Conservation (phyloP, 176 grass and related monocot species). For the Ananas comosus region DNA sequence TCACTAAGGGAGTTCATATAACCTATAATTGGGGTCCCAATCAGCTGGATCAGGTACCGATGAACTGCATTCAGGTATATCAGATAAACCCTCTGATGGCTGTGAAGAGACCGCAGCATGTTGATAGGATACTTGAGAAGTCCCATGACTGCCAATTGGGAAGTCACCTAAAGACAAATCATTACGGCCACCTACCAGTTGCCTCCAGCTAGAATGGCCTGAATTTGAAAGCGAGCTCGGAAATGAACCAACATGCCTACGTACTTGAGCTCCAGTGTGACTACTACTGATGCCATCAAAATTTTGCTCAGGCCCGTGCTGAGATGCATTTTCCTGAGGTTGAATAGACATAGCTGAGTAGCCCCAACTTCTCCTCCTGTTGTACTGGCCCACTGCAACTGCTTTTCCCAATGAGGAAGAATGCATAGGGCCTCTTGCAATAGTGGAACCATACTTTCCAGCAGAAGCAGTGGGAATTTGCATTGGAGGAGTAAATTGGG, state of each 20-base stretch:
- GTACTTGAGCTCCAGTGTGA: slow-evolving; percentile 40
- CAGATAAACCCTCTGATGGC: slow-evolving; percentile 25
- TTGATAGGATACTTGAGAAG: slow-evolving; percentile 36
- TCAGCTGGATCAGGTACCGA: slow-evolving; percentile 64
- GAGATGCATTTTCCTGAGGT: slow-evolving; percentile 50
- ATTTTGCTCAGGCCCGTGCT: slow-evolving; percentile 39
- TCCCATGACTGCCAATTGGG: slow-evolving; percentile 43
- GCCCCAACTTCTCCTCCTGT: slow-evolving; percentile 54
- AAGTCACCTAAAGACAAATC: slow-evolving; percentile 25
- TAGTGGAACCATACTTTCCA: no score
- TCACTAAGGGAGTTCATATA: slow-evolving; percentile 13
- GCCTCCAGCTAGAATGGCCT: slow-evolving; percentile 61
- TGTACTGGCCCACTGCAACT: slow-evolving; percentile 70
- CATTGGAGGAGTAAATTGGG: slow-evolving; percentile 85
- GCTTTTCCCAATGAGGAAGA: slow-evolving; percentile 63
- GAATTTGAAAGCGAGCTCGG: slow-evolving; percentile 42
- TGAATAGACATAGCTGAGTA: slow-evolving; percentile 58
- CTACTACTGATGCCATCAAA: slow-evolving; percentile 37
- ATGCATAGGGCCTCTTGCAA: slow-evolving; percentile 39
- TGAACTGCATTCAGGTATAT: slow-evolving; percentile 51
- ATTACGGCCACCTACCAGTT: slow-evolving; percentile 34
- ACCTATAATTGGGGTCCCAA: slow-evolving; percentile 98
- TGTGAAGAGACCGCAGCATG: slow-evolving; percentile 25
- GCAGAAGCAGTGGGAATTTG: slow-evolving; percentile 57
- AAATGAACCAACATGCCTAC: slow-evolving; percentile 39